These are phyloP conservation scores for Ochromonas danica DNA, from an alignment of 108 stramenopile species.

Conservation along the genomic window DNA sequence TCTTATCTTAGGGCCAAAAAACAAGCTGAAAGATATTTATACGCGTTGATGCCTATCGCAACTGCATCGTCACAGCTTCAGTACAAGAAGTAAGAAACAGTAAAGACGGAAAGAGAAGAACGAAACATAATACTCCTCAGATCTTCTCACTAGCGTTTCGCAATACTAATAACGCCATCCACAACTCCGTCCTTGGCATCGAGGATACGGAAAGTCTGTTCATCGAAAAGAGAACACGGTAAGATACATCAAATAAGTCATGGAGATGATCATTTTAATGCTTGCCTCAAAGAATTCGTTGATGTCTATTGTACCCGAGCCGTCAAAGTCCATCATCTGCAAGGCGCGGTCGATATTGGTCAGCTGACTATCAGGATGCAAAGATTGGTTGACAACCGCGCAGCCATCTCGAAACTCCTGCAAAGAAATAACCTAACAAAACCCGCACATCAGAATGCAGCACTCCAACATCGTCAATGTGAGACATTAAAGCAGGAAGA, in stretches of 20 bases:
- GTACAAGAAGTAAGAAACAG: too few relatives aligned
- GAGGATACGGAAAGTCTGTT: slow-evolving; percentile 36
- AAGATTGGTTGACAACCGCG: slow-evolving; percentile 1
- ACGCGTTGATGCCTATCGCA: too few relatives aligned
- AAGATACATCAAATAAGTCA: too few relatives aligned
- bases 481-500: not conserved
- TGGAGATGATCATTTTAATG: too few relatives aligned
- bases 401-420: slow-evolving; percentile 51
- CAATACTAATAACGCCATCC: slow-evolving; percentile 36
- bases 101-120: too few relatives aligned
- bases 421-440: slow-evolving; percentile 40
- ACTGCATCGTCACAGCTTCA: too few relatives aligned
- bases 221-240: not conserved
- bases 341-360: slow-evolving; percentile 48
- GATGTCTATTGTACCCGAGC: slow-evolving; percentile 49
- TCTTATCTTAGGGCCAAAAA: too few relatives aligned
- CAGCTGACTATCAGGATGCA: slow-evolving; percentile 45
- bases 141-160: too few relatives aligned
- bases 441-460: not conserved
- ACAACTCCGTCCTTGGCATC: slow-evolving; percentile 37
- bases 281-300: slow-evolving; percentile 59
- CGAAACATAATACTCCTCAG: too few relatives aligned
- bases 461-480: not conserved
- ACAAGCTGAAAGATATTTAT: too few relatives aligned
- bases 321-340: slow-evolving; percentile 53